Evolutionary conservation across 2,329 filamentous ascomycete genomes (phyloP).

Genomic region (Ceratocystis harringtonii): DNA sequence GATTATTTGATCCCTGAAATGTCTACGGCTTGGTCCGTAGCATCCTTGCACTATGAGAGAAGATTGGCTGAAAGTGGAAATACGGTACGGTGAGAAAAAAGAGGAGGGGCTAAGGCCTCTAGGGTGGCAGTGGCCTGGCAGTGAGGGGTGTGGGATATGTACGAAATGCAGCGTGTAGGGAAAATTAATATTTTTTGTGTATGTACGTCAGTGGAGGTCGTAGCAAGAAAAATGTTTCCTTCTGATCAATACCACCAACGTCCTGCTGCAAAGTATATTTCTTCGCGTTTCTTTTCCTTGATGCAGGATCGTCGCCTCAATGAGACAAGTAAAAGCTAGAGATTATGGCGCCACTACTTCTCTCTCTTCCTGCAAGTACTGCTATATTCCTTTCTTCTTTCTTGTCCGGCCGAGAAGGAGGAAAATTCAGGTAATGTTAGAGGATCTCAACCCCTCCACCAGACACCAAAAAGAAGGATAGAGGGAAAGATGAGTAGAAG

Average conservation of each 20-base stretch:
- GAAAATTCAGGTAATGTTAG: not conserved
- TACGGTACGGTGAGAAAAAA: not conserved
- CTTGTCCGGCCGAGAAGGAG: not conserved
- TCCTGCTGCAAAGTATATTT: not conserved
- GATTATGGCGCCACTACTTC: not conserved
- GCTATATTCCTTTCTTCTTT: not conserved
- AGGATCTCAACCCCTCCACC: not conserved
- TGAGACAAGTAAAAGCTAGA: not conserved
- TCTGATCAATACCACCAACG: not conserved
- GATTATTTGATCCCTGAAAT: slow-evolving; percentile 1
- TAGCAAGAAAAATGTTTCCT: not conserved
- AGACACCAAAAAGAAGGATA: not conserved
- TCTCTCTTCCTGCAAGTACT: not conserved
- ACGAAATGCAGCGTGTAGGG: not conserved
- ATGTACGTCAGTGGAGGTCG: not conserved
- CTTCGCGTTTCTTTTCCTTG: not conserved
- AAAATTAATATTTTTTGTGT: not conserved
- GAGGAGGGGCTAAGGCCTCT: not conserved
- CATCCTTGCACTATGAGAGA: not conserved
- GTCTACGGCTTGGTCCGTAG: slow-evolving; percentile 4
- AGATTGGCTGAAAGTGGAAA: slow-evolving; percentile 1
- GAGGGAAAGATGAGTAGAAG: not conserved
- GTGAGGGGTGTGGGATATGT: not conserved
- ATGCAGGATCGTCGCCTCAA: not conserved
- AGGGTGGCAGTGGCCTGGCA: not conserved